Evolutionary conservation across 805 yeast species (phyloP).

Genomic region (Monosporozyma solicola): DNA sequence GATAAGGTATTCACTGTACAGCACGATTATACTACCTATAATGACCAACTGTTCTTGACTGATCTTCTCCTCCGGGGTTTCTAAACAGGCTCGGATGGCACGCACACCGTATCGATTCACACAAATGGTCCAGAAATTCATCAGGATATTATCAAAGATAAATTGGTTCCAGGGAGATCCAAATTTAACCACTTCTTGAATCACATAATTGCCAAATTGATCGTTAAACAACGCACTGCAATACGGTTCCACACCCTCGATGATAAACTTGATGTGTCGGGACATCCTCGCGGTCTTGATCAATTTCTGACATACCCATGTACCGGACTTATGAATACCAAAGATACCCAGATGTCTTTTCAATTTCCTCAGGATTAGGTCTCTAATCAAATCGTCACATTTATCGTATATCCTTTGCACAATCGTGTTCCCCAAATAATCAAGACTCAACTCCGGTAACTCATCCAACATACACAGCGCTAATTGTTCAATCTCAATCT

Average conservation of each 20-base stretch:
- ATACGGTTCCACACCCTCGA: slow-evolving; percentile 65
- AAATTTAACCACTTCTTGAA: slow-evolving; percentile 88
- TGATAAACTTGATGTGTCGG: slow-evolving; percentile 55
- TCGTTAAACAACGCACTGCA: slow-evolving; percentile 82
- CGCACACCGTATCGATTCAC: slow-evolving; percentile 91
- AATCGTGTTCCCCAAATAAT: slow-evolving; percentile 90
- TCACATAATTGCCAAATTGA: slow-evolving; percentile 95
- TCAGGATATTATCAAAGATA: slow-evolving; percentile 71
- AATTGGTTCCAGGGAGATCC: slow-evolving; percentile 84
- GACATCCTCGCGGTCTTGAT: slow-evolving; percentile 62
- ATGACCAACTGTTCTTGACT: slow-evolving; percentile 59
- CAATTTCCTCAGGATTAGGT: slow-evolving; percentile 69
- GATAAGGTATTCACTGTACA: slow-evolving; percentile 69
- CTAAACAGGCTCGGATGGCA: slow-evolving; percentile 88
- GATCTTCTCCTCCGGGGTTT: slow-evolving; percentile 48
- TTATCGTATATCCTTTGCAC: slow-evolving; percentile 85
- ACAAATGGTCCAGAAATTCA: slow-evolving; percentile 70
- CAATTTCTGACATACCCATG: slow-evolving; percentile 98
- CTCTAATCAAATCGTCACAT: slow-evolving; percentile 61
- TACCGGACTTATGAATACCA: slow-evolving; percentile 94
- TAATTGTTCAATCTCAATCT: slow-evolving; percentile 69
- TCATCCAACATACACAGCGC: slow-evolving; percentile 81
- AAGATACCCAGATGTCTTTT: slow-evolving; percentile 77
- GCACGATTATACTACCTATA: slow-evolving; percentile 67
- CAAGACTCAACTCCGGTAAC: slow-evolving; percentile 83